A percentile compares a stretch with the other conserved stretches of the same genome.
Conservation (phyloP, 495 filamentous ascomycete species). For the Hypoxylon fragiforme region DNA sequence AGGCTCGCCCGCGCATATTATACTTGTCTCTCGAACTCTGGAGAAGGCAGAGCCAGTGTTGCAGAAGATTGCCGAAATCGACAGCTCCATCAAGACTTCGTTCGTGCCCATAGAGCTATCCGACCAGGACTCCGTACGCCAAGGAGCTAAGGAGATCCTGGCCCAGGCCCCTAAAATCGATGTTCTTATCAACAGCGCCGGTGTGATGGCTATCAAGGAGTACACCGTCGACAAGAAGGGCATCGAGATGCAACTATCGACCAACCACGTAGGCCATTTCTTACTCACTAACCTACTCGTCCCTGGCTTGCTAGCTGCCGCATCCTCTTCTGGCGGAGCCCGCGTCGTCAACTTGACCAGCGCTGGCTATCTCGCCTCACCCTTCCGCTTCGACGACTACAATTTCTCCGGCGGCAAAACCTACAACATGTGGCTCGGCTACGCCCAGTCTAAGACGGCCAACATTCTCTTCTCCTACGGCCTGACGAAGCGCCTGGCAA, state of each 20-base stretch:
- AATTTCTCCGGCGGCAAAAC: constrained; percentile 40
- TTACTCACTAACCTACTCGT: constrained; percentile 46
- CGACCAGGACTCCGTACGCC: constrained; percentile 44
- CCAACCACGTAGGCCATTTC: constrained; percentile 27
- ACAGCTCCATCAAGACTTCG: constrained; percentile 25
- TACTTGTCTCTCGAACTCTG: constrained; percentile 56
- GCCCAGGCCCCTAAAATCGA: constrained; percentile 41
- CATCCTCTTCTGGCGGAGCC: constrained; percentile 5
- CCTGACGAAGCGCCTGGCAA: constrained; percentile 40
- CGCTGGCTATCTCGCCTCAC: constrained; percentile 25
- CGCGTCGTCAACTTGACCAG: constrained; percentile 49
- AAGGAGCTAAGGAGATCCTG: constrained; percentile 42
- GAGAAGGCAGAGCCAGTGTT: constrained; percentile 46
- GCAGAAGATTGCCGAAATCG: constrained; percentile 22
- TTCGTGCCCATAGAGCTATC: constrained; percentile 46
- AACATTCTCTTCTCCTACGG: constrained; percentile 51
- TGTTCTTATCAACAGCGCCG: constrained; percentile 62
- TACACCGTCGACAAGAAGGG: constrained; percentile 32
- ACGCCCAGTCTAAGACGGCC: constrained; percentile 54
- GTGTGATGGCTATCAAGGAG: constrained; percentile 52
- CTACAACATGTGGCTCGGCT: constrained; percentile 48
- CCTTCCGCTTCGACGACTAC: constrained; percentile 42
- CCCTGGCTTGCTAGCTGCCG: constrained; percentile 30
- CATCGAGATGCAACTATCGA: constrained; percentile 49
- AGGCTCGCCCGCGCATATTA: constrained; percentile 14